These are phyloP conservation scores for Phytophthora constricta DNA, from an alignment of 352 stramenopile species.

Conservation along the genomic window DNA sequence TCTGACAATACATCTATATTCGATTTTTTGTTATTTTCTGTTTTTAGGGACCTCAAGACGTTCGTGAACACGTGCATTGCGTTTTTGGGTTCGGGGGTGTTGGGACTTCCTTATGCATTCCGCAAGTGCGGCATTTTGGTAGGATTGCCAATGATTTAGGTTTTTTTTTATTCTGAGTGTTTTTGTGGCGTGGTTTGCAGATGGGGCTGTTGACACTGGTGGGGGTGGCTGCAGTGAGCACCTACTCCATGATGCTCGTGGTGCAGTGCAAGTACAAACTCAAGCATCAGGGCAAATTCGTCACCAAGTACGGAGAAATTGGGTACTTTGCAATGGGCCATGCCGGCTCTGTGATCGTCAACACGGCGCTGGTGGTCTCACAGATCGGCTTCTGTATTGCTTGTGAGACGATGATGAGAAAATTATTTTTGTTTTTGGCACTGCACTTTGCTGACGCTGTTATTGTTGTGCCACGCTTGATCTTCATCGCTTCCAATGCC, in stretches of 20 bases:
- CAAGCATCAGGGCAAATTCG: conserved; percentile 46
- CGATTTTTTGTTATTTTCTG: conserved; percentile 3
- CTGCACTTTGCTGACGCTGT: too few species aligned
- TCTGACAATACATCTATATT: conserved; percentile 6
- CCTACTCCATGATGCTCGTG: conserved; percentile 80
- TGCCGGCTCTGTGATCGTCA: conserved; percentile 74
- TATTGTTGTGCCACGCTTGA: too few species aligned
- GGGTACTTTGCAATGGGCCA: conserved; percentile 78
- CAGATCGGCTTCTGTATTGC: conserved; percentile 91
- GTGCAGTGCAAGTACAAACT: conserved; percentile 85
- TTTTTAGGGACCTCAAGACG: conserved; percentile 55
- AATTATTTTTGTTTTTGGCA: too few species aligned
- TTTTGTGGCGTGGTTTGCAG: too few species aligned
- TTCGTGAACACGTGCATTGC: conserved; percentile 90
- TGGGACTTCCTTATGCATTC: conserved; percentile 92
- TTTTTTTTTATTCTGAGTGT: conserved; percentile 12
- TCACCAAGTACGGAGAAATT: conserved; percentile 89
- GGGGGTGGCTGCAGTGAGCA: conserved; percentile 58
- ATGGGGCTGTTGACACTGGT: conserved; percentile 64
- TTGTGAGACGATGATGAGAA: too few species aligned
- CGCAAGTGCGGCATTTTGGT: conserved; percentile 85
- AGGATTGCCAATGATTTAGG: conserved; percentile 31
- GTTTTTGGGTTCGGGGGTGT: conserved; percentile 91
- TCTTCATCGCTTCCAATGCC: conserved; percentile 92
- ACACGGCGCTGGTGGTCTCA: conserved; percentile 85